Evolutionary conservation across 176 grass and related monocot genomes (phyloP), one percentile per base, ranked within the genome.

Genomic region (Musa schizocarpa): DNA sequence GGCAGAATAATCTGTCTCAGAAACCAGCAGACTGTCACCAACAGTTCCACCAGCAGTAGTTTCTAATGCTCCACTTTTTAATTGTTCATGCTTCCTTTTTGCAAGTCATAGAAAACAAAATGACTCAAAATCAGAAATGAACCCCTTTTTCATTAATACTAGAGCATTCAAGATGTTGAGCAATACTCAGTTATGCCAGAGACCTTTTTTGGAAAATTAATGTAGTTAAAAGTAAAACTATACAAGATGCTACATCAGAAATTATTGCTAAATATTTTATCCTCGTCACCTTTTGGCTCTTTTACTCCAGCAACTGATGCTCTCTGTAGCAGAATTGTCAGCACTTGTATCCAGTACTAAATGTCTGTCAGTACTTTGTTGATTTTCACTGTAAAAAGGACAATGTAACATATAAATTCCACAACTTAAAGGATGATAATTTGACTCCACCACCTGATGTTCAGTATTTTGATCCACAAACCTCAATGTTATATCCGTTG

Each of bases 381-480:
- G 23, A 58, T 74, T 34, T 16, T 74, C 53, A 58, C 72, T 74
- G 72, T 34, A 74, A 74, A 55, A 54, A 55, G 9, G 22, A 51
- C 4, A 55, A 16, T 68, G 13, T 11, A 73, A 52, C 17, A 71
- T 20, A 34, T 63, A 14, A 25, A 50, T 1, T 22, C 56, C 26
- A 76, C 12, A 65, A 77, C 21, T 24, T 64, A 17, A 23, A 76
- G 14, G 50, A 75, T 48, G 59, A 23, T 49, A 49, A 12, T 21
- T 21, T 50, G 11, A 19, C 26, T 51, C 11, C 48, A 52, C 9
- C 23, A 50, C 13, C 2, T 50, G 2, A 63, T 20, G 34, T 1
- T 23, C 11, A 50, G 10, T 49, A 76, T 50, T 2, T n/a, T 23
- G 9, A 69, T 64, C 48, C 34, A 63, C 9, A 77, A 52, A 76